Evolutionary conservation across 345 rosid genomes (phyloP), one percentile per base, ranked within the genome.

Genomic region (Brassica incana): DNA sequence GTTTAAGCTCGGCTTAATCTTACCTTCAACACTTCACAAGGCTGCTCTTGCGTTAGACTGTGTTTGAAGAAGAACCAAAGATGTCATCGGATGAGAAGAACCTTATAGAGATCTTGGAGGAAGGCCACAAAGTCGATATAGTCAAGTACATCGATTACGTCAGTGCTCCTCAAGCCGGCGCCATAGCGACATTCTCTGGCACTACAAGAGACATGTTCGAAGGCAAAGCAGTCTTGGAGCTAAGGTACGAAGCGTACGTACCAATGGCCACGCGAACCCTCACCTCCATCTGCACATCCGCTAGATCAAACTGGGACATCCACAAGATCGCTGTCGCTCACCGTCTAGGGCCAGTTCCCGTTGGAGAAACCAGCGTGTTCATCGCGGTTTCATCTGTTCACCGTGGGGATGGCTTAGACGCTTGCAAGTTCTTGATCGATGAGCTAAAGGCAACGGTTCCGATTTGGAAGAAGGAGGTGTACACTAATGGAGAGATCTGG

Each of bases 381-480:
- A 76, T 95, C 20, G 93, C 95, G 0, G 97, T 91, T 15, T 93
- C 99, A 0, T 82, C 97, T 16, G 91, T 88, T 82, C 99, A 91
- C 83, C 88, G 95, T 48, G 90, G 66, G 0, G 99, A 91, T 88
- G 90, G 93, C 2, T 83, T 95, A 36, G 95, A 93, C 56, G 97
- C 97, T 54, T 93, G 97, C 76, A 87, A 89, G 82, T 95, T 88
- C 81, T 36, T 91, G 81, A 93, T 90, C 11, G 93, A 90, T 2
- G 98, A 93, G 82, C 52, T 95, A 48, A 93, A 95, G 84, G 98
- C 97, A 8, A 77, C 96, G 3, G 97, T 93, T 69, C 97, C 97
- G 0, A 89, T 91, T 43, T 95, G 97, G 97, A 95, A 95, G 90
- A 91, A 95, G 83, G 98, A 95, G 83, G 91, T 95, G 38, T 93